Base-by-base conservation (phyloP, 2,329 filamentous ascomycete genomes). In the Exophiala xenobiotica region DNA sequence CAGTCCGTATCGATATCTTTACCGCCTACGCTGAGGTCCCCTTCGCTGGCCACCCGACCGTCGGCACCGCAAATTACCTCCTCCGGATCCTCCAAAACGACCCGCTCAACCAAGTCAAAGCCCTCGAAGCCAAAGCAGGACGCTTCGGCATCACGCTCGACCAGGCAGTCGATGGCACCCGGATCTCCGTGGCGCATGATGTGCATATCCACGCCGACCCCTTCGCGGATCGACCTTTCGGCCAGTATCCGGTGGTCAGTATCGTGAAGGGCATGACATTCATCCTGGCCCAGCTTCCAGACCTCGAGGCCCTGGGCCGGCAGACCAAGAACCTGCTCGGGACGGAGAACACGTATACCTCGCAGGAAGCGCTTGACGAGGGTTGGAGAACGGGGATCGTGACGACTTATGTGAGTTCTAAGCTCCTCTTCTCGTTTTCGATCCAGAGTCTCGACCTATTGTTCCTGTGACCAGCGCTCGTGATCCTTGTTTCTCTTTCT, bases 241-340 rank as follows among this genome's bases (percentile, higher is more conserved):
- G 6, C 2, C 2, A 41, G 6, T 33, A 50, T 19, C 54, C 57
- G 2, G 48, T 71, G 6, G 65, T 71, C 47, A 70, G 67, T 0
- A 69, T 72, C 46, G 69, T 72, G 19, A 68, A 70, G 33, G 70
- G 70, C 3, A 69, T 72, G 68, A 67, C 61, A 9, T 90, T 90
- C 66, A 68, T 82, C n/a, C 77, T 88, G 24, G 73, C 87, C 11
- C 71, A 80, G 58, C 72, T 93, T 18, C 73, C 79, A 0, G 77
- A 75, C 47, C 67, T 88, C 7, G 81, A 82, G 23, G 75, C 78
- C 6, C 73, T 92, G 14, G 75, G 70, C 4, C 62, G 63, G 4
- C 61, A 67, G 45, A 59, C 60, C 4, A 40, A 22, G n/a, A 52
- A 48, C 31, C 58, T 27, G 49, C 63, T 14, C 49, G 59, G 16